A percentile compares a stretch with the other conserved stretches of the same genome.
These are phyloP conservation scores for Ophiognomonia clavigignenti-juglandacearum DNA, from an alignment of 2,329 filamentous ascomycete species.

Conservation along the genomic window DNA sequence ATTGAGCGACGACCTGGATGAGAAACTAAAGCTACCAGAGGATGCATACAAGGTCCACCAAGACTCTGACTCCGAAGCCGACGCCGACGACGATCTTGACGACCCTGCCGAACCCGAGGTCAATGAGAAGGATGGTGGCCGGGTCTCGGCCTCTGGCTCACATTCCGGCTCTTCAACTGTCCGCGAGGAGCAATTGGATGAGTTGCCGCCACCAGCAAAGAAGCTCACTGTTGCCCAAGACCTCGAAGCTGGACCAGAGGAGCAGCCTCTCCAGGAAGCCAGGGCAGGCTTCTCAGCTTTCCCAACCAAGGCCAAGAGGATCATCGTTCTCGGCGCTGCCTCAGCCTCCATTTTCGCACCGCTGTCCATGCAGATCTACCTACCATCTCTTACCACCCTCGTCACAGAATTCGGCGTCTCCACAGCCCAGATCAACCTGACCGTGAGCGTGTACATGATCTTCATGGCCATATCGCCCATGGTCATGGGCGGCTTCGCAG, in stretches of 20 bases:
- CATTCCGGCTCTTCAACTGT: slow-evolving; percentile 7
- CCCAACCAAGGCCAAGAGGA: slow-evolving; percentile 33
- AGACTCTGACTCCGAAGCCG: neutral
- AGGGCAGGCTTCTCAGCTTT: slow-evolving; percentile 31
- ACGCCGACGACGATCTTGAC: neutral
- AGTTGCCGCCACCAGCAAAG: neutral
- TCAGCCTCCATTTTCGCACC: slow-evolving; percentile 39
- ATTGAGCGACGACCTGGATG: neutral
- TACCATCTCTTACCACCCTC: slow-evolving; percentile 45
- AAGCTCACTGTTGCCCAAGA: neutral
- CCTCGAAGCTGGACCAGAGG: slow-evolving; percentile 1
- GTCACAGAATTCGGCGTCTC: slow-evolving; percentile 43
- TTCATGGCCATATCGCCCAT: slow-evolving; percentile 55
- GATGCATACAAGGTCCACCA: neutral
- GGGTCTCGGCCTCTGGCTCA: neutral
- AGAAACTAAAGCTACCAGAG: neutral
- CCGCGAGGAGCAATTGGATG: slow-evolving; percentile 1
- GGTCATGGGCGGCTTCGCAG: slow-evolving; percentile 43
- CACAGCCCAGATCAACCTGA: slow-evolving; percentile 40
- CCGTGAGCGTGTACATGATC: slow-evolving; percentile 52
- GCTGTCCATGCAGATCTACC: slow-evolving; percentile 46
- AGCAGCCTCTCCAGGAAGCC: neutral
- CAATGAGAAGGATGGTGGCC: neutral
- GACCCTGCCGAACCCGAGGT: neutral
- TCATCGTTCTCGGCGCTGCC: slow-evolving; percentile 33